Evolutionary conservation across 228 moss, liverwort and hornwort genomes (phyloP).

Genomic region (Sphagnum fallax): DNA sequence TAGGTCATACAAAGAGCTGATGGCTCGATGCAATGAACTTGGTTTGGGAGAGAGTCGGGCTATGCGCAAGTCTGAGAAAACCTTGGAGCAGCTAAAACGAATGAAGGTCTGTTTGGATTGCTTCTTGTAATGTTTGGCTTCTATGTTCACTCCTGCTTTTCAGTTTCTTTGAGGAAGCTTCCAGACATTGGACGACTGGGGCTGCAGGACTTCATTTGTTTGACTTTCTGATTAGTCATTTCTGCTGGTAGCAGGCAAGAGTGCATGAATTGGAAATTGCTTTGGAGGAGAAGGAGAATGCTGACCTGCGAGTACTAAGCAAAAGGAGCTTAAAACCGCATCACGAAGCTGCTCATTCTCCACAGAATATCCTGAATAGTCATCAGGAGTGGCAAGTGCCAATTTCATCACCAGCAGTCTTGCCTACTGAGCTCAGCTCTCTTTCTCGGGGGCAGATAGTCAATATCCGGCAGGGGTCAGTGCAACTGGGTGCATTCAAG

Average conservation of each 20-base stretch:
- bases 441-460: slow-evolving; percentile 9
- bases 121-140: slow-evolving; percentile 3
- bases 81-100: slow-evolving; percentile 46
- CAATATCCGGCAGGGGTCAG: slow-evolving; percentile 10
- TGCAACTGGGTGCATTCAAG: slow-evolving; percentile 12
- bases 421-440: slow-evolving; percentile 8
- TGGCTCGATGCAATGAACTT: slow-evolving; percentile 76
- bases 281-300: slow-evolving; percentile 61
- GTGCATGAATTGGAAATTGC: slow-evolving; percentile 59
- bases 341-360: slow-evolving; percentile 13
- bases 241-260: slow-evolving; percentile 24
- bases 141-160: slow-evolving; percentile 3
- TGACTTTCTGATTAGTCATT: not conserved
- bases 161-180: slow-evolving; percentile 1
- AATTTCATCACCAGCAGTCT: slow-evolving; percentile 14
- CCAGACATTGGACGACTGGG: too few species aligned
- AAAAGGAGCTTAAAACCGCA: slow-evolving; percentile 9
- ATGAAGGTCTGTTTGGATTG: slow-evolving; percentile 29
- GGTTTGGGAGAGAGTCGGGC: slow-evolving; percentile 74
- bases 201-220: too few species aligned
- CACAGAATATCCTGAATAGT: slow-evolving; percentile 5
- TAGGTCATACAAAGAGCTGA: slow-evolving; percentile 74
- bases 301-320: slow-evolving; percentile 37
- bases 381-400: slow-evolving; percentile 7
- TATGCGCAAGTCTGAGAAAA: slow-evolving; percentile 48